Conservation (phyloP, 257 asterid species). For the Solanum pinnatisectum region DNA sequence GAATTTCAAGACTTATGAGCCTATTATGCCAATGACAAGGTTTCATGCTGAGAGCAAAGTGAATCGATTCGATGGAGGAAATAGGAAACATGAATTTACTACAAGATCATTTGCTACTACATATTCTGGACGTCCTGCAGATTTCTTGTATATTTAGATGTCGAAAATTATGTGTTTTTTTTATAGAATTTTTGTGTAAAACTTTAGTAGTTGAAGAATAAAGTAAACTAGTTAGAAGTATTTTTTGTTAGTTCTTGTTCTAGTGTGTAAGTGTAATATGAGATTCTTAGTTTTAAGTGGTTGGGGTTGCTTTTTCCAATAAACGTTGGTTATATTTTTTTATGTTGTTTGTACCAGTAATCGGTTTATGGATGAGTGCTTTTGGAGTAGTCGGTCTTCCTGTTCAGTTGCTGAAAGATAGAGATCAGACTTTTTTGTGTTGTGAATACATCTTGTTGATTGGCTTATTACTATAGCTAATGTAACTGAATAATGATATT, state of each 20-base stretch:
- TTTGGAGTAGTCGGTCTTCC: not conserved
- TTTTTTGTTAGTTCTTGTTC: not conserved
- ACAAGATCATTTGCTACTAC: constrained; percentile 18
- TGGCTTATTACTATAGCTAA: not conserved
- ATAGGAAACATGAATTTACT: constrained; percentile 25
- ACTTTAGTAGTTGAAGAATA: not conserved
- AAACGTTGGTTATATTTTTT: not conserved
- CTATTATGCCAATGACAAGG: constrained; percentile 27
- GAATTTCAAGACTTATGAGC: constrained; percentile 9
- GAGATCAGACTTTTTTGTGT: not conserved
- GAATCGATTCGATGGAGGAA: constrained; percentile 21
- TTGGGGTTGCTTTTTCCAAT: too few species aligned
- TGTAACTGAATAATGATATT: not conserved
- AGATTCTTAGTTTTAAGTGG: not conserved
- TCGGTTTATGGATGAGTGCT: not conserved
- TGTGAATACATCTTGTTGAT: not conserved
- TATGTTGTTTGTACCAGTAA: not conserved
- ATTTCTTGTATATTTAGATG: constrained; percentile 20
- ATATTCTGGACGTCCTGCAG: constrained; percentile 19
- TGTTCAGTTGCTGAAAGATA: too few species aligned
- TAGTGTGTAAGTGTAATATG: not conserved
- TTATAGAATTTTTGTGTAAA: not conserved
- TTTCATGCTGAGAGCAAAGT: constrained; percentile 31
- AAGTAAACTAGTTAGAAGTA: not conserved
- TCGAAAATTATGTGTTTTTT: not conserved